Conservation (phyloP, 345 rosid species). For the Gossypium raimondii region DNA sequence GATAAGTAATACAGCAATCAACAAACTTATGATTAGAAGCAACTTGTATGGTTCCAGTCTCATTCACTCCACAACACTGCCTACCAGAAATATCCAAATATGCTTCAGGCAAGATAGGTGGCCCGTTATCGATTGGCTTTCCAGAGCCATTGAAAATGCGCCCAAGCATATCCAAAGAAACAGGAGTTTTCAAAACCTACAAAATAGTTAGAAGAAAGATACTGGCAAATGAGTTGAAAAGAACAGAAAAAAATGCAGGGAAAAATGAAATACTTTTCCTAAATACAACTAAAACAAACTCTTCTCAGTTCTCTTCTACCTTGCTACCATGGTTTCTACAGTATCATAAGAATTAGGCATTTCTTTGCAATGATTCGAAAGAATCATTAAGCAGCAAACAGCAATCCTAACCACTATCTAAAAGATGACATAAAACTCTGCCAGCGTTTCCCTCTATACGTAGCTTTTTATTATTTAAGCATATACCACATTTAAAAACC, state of each 20-base stretch:
- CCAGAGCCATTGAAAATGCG: constrained; percentile 98
- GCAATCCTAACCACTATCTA: not conserved
- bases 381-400: not conserved
- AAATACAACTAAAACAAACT: not conserved
- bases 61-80: not conserved
- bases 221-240: not conserved
- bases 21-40: not conserved
- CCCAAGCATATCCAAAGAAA: constrained; percentile 95
- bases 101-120: constrained; percentile 91
- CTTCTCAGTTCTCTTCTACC: not conserved
- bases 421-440: not conserved
- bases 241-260: not conserved
- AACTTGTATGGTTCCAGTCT: not conserved
- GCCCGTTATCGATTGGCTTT: constrained; percentile 95
- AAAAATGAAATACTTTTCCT: not conserved
- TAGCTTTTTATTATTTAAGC: not conserved
- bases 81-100: constrained; percentile 91
- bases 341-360: not conserved
- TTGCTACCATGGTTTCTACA: not conserved
- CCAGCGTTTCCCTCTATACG: not conserved
- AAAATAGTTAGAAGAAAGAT: constrained; percentile 17
- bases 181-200: constrained; percentile 93
- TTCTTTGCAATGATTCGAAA: not conserved
- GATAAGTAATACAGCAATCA: not conserved
- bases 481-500: not conserved